Evolutionary conservation across 306 rosid species (phyloP).

Genomic region (Mucuna pruriens): DNA sequence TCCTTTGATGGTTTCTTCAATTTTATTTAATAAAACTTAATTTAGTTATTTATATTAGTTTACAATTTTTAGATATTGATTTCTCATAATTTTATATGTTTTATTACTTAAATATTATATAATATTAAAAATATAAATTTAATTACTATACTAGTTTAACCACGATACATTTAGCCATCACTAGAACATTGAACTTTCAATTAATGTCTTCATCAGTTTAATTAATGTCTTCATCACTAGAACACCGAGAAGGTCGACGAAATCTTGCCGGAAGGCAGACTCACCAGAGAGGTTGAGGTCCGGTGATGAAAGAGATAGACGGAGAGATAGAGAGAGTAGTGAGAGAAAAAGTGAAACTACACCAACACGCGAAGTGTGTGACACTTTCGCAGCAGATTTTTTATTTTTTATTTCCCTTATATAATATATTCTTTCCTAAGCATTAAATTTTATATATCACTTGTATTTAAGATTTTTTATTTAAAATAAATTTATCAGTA

Average conservation of each 20-base stretch:
- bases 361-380: slow-evolving; percentile 24
- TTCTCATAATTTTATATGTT: too few species aligned
- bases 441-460: neutral
- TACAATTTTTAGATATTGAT: too few species aligned
- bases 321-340: slow-evolving; percentile 35
- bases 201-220: too few species aligned
- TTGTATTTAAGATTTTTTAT: neutral
- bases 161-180: too few species aligned
- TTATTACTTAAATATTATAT: too few species aligned
- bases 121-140: too few species aligned
- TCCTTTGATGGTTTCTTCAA: too few species aligned
- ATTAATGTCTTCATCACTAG: too few species aligned
- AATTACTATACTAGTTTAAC: too few species aligned
- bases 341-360: slow-evolving; percentile 41
- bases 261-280: slow-evolving; percentile 17
- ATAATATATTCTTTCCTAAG: neutral
- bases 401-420: neutral
- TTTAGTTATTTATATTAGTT: too few species aligned
- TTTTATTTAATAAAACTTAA: too few species aligned
- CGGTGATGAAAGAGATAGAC: slow-evolving; percentile 45
- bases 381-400: slow-evolving; percentile 34
- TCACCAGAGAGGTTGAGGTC: slow-evolving; percentile 47
- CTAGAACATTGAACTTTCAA: too few species aligned
- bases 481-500: neutral
- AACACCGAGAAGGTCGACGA: neutral